Conservation (phyloP, 179 eudicot genomes). For the Gypsophila paniculata region DNA sequence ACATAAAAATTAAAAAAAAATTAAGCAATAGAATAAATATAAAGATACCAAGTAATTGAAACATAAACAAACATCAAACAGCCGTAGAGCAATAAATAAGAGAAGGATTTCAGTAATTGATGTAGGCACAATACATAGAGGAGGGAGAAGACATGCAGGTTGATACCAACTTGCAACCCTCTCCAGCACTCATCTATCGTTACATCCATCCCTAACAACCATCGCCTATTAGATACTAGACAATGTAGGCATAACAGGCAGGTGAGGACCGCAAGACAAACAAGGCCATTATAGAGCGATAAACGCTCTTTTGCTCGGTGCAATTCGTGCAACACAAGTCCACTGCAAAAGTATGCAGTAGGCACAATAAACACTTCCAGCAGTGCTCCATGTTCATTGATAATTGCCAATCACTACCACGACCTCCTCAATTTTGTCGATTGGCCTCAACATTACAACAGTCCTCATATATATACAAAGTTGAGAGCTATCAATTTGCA, state of each 20-base stretch:
- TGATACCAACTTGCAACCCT: background rate
- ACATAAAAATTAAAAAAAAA: background rate
- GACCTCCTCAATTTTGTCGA: background rate
- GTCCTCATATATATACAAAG: background rate
- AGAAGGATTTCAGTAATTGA: background rate
- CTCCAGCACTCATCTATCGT: background rate
- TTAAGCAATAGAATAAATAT: background rate
- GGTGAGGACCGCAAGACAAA: background rate
- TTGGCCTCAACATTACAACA: background rate
- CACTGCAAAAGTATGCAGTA: too few relatives aligned
- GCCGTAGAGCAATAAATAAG: background rate
- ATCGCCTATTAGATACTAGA: background rate
- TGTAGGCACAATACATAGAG: background rate
- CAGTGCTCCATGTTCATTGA: background rate
- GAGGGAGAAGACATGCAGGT: background rate
- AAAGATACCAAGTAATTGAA: too few relatives aligned
- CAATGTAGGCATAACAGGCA: background rate
- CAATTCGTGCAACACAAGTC: too few relatives aligned
- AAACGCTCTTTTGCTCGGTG: too few relatives aligned
- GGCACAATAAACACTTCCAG: background rate
- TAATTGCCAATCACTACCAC: background rate
- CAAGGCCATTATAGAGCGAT: too few relatives aligned
- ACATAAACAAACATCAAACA: background rate
- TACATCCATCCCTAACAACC: too few relatives aligned
- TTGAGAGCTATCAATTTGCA: background rate